These are phyloP conservation scores for Xylaria sp. DNA, from an alignment of 2,329 filamentous ascomycete species.

Conservation along the genomic window DNA sequence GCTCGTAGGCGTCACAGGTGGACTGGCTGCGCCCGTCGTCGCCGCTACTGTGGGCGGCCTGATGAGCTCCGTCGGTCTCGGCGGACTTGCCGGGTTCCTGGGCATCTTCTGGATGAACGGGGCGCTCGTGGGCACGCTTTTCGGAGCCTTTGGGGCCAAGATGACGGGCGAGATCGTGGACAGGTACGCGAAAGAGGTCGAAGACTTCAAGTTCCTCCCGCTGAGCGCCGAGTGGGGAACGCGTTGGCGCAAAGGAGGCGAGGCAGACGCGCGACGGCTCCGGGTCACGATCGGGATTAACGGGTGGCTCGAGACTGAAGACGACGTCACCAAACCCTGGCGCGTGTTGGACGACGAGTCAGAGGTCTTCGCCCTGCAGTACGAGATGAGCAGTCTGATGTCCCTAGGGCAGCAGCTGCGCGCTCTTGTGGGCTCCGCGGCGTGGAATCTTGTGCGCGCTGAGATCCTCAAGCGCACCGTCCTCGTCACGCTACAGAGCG, in stretches of 20 bases:
- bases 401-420: conserved; percentile 79
- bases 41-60: conserved; percentile 86
- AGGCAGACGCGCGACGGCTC: conserved; percentile 62
- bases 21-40: conserved; percentile 87
- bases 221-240: conserved; percentile 63
- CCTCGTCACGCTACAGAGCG: conserved; percentile 73
- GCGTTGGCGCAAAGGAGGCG: conserved; percentile 34
- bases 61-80: conserved; percentile 86
- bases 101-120: conserved; percentile 88
- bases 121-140: conserved; percentile 85
- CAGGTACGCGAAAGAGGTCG: conserved; percentile 85
- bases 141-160: conserved; percentile 88
- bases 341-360: conserved; percentile 74
- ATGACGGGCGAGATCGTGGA: conserved; percentile 87
- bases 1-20: conserved; percentile 90
- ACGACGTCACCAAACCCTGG: conserved; percentile 85
- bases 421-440: conserved; percentile 76
- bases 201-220: conserved; percentile 83
- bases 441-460: conserved; percentile 77
- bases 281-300: conserved; percentile 88
- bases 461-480: conserved; percentile 81
- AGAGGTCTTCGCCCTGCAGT: conserved; percentile 86
- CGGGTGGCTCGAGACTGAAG: conserved; percentile 81
- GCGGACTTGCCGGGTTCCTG: conserved; percentile 85
- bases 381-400: conserved; percentile 82